Evolutionary conservation across 768 basidiomycete genomes (phyloP).

Genomic region (Scleroderma citrinum): DNA sequence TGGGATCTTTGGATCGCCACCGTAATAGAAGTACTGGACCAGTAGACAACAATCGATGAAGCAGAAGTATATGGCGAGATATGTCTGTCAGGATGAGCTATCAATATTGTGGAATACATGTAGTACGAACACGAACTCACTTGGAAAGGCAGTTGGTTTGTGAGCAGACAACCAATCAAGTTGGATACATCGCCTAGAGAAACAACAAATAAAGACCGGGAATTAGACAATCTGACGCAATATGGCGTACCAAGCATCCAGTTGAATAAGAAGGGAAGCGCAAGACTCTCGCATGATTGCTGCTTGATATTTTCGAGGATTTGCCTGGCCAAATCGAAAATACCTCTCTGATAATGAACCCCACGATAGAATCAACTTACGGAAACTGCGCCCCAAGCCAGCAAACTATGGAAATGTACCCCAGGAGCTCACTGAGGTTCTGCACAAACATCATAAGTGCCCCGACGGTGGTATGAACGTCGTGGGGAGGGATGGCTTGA

Average conservation of each 20-base stretch:
- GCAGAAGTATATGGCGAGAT: constrained; percentile 89
- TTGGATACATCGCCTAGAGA: constrained; percentile 84
- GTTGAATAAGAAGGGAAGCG: constrained; percentile 87
- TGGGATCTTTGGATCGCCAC: constrained; percentile 30
- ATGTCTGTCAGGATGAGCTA: constrained; percentile 48
- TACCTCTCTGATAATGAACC: neutral
- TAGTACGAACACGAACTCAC: constrained; percentile 35
- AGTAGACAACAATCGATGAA: constrained; percentile 73
- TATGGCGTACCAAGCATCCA: constrained; percentile 77
- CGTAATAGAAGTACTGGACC: constrained; percentile 78
- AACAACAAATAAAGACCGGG: neutral
- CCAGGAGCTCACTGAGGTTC: constrained; percentile 56
- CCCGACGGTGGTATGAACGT: neutral
- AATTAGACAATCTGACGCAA: constrained; percentile 3
- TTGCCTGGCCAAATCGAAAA: constrained; percentile 49
- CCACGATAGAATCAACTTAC: constrained; percentile 39
- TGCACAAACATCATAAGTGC: constrained; percentile 13
- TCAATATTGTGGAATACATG: neutral
- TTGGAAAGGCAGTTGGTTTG: constrained; percentile 92
- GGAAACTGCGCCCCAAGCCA: constrained; percentile 90
- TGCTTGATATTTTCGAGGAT: constrained; percentile 69
- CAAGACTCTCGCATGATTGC: constrained; percentile 84
- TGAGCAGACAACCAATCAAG: constrained; percentile 85
- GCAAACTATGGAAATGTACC: constrained; percentile 65
- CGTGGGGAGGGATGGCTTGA: neutral